phyloP scores from a whole-genome alignment of 163 green algal genomes.

The Scenedesmus sp. region DNA sequence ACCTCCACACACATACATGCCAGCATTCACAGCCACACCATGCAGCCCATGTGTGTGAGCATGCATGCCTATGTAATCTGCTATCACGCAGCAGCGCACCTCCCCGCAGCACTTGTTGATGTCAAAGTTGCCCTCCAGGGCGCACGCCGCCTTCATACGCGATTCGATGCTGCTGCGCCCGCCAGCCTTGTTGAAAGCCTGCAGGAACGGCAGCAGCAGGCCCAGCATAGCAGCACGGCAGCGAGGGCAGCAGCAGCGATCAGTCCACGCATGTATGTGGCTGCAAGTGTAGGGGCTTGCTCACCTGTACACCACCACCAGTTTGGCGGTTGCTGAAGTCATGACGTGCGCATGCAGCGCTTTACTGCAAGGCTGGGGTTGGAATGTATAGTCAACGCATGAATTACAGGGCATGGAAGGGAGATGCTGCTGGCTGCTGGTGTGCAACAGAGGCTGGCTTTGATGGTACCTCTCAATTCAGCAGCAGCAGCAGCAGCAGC shows the following conservation, averaged over 20 bases:
- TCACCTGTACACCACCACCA: neutral
- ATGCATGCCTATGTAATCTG: no score
- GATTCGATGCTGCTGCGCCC: neutral
- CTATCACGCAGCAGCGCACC: neutral
- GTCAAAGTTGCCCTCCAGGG: slow-evolving; percentile 3
- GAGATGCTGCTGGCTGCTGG: no score
- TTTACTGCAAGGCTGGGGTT: no score
- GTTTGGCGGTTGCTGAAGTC: no score
- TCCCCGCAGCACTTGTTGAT: neutral
- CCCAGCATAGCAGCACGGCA: no score
- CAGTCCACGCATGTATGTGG: neutral
- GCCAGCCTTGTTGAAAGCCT: neutral
- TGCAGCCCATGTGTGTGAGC: neutral
- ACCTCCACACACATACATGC: no score
- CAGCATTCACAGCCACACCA: neutral
- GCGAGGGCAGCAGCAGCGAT: neutral
- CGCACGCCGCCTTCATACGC: neutral
- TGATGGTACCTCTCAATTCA: no score
- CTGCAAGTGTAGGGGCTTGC: neutral
- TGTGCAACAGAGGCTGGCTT: no score
- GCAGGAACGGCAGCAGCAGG: neutral
- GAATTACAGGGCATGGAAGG: no score
- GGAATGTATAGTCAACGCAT: no score
- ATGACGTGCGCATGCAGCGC: no score
- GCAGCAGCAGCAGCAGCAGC: no score